Base-by-base conservation (phyloP, 805 yeast genomes). In the Yamadazyma kitorensis region DNA sequence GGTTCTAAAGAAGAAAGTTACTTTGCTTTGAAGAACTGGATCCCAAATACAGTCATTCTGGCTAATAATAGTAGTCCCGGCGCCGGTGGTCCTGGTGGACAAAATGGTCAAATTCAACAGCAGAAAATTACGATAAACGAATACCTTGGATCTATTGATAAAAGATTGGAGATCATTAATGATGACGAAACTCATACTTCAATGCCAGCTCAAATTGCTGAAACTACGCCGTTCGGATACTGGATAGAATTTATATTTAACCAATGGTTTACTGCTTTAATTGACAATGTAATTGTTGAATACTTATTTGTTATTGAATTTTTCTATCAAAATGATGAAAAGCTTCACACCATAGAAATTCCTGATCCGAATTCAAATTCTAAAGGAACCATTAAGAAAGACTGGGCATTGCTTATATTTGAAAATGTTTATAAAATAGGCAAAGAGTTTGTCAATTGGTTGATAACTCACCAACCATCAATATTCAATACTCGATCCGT, bases 191-290 rank as follows among this genome's bases (percentile, higher is more conserved):
- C 76, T 41, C 74, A 76, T 30, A 68, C 82, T 1, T 89, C 82
- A 0, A 76, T 88, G 64, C 76, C 84, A 4, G 86, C 89, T 0
- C 89, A 84, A 51, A 84, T 86, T 22, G 95, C 96, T 0, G 96
- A 88, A 55, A 74, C 80, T 11, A 80, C 80, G 34, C 78, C 80
- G 3, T 67, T 73, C 41, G 64, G 72, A 11, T 79, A 80, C 48
- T 78, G 83, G 76, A 63, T 84, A 36, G 97, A 88, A 48, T 74
- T 74, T 34, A 80, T 84, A 0, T 86, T 80, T 55, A 68, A 82
- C 39, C 84, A 82, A 48, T 79, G 86, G 62, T 79, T 80, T 43
- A 56, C 79, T 21, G 89, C 94, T 1, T 51, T 88, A 6, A 53
- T 82, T 24, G 95, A 87, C 52, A 88, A 87, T 55, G 76, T 80